Conservation (phyloP, 140 eudicot genomes). For the Erigeron philadelphicus region DNA sequence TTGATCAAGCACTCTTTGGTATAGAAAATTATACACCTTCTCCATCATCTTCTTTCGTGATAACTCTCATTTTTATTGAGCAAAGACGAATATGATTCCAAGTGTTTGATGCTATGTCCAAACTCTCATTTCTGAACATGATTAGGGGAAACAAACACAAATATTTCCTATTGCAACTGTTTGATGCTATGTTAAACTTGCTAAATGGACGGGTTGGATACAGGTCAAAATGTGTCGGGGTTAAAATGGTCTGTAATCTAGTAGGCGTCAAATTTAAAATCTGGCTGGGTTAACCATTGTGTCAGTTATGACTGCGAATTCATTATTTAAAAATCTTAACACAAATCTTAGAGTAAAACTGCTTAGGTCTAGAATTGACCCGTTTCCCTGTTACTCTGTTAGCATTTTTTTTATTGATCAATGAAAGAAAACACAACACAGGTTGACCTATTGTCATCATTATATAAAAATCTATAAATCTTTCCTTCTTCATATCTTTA, state of each 20-base stretch:
- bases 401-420: no score
- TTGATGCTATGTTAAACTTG: background rate
- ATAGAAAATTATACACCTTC: background rate
- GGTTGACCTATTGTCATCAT: background rate
- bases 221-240: no score
- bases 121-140: background rate
- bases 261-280: no score
- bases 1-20: conserved; percentile 81
- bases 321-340: no score
- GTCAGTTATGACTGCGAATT: background rate
- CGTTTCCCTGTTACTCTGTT: no score
- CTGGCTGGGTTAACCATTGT: background rate
- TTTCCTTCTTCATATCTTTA: conserved; percentile 9
- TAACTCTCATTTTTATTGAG: background rate
- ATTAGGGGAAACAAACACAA: background rate
- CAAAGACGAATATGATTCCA: background rate
- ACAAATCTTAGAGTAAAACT: no score
- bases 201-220: no score
- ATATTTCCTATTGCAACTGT: background rate
- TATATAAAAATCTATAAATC: background rate
- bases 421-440: no score
- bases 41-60: background rate
- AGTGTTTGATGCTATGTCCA: no score
- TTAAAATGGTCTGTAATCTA: no score
- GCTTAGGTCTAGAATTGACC: no score